phyloP scores from a whole-genome alignment of 768 basidiomycete genomes.

The Podaxis sp. region DNA sequence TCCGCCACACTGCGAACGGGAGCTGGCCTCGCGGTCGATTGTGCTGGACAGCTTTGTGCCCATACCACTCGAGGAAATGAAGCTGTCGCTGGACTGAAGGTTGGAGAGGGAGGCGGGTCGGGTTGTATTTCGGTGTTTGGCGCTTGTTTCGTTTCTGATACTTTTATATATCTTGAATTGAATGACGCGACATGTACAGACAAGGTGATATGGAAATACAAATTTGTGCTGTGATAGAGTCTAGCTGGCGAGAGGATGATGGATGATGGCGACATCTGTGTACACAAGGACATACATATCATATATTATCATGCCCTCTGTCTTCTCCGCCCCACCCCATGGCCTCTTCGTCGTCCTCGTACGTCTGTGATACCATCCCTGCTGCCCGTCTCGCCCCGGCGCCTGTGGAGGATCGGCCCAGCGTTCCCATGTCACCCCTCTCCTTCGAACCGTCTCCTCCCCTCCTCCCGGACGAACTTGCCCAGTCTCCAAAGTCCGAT shows the following conservation, averaged over 20 bases:
- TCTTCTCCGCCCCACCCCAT: constrained; percentile 10
- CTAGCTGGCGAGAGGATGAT: constrained; percentile 15
- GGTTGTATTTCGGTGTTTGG: constrained; percentile 20
- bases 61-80: constrained; percentile 95
- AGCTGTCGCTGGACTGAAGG: constrained; percentile 87
- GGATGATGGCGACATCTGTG: constrained; percentile 43
- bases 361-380: constrained; percentile 74
- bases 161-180: constrained; percentile 49
- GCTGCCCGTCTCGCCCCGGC: constrained; percentile 51
- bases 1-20: constrained; percentile 85
- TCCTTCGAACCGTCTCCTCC: neutral
- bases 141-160: constrained; percentile 26
- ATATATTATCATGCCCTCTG: neutral
- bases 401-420: constrained; percentile 18
- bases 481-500: constrained; percentile 12
- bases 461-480: constrained; percentile 17
- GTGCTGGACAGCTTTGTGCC: constrained; percentile 91
- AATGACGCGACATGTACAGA: constrained; percentile 28
- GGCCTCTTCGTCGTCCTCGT: constrained; percentile 31
- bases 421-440: constrained; percentile 14
- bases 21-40: constrained; percentile 84
- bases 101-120: constrained; percentile 6
- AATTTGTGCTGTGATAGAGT: constrained; percentile 19
- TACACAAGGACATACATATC: neutral
- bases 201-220: constrained; percentile 20